Evolutionary conservation across 352 stramenopile genomes (phyloP).

Genomic region (Globisporangium carolinianum): DNA sequence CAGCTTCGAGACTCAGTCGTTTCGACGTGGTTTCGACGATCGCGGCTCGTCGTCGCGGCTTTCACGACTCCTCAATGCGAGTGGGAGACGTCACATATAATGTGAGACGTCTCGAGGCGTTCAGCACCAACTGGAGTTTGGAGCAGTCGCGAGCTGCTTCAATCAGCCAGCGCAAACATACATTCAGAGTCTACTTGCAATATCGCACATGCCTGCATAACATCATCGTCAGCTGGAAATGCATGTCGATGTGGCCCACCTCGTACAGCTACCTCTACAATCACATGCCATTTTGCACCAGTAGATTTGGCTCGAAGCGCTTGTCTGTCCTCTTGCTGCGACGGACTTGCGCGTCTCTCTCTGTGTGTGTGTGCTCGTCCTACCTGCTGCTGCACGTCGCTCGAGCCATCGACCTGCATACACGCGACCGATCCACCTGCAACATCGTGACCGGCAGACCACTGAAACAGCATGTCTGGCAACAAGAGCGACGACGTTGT

Average conservation of each 20-base stretch:
- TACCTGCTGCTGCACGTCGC: not conserved
- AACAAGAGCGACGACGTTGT: conserved; percentile 35
- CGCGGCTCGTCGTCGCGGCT: no score
- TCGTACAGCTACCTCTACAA: not conserved
- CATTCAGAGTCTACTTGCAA: not conserved
- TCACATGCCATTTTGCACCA: conserved; percentile 6
- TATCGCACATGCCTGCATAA: not conserved
- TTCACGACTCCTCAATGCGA: no score
- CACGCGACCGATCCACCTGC: no score
- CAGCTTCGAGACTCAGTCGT: no score
- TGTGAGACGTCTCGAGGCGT: no score
- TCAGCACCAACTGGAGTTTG: no score
- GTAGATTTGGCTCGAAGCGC: conserved; percentile 3
- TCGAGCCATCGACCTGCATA: not conserved
- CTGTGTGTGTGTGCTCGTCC: not conserved
- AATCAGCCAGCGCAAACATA: no score
- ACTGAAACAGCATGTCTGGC: conserved; percentile 23
- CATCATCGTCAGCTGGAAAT: not conserved
- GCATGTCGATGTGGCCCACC: not conserved
- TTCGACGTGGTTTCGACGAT: no score
- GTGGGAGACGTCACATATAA: no score
- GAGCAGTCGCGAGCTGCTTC: no score
- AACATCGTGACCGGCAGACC: no score
- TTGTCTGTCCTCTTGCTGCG: not conserved
- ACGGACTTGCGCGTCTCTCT: not conserved